Percentiles rank a stretch among this genome's conserved stretches.
These are phyloP conservation scores for Acacia acuminata DNA, from an alignment of 306 rosid genomes.

Conservation along the genomic window DNA sequence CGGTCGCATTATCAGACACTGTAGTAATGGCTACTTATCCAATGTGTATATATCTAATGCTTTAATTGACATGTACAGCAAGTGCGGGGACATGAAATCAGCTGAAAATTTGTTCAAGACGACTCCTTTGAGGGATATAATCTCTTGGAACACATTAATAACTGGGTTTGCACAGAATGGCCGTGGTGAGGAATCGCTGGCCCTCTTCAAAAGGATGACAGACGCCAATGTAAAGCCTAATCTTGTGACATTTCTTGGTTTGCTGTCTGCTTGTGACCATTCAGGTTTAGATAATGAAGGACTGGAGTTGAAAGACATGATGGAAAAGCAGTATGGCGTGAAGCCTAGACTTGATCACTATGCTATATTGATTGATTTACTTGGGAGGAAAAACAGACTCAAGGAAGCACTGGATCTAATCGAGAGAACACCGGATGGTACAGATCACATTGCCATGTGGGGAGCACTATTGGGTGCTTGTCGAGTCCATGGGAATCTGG, in stretches of 20 bases:
- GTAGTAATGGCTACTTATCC: conserved; percentile 33
- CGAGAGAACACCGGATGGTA: conserved; percentile 41
- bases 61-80: conserved; percentile 61
- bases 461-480: conserved; percentile 68
- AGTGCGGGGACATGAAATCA: conserved; percentile 60
- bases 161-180: conserved; percentile 62
- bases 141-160: conserved; percentile 59
- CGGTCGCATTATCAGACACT: conserved; percentile 44
- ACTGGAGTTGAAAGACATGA: conserved; percentile 42
- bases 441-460: conserved; percentile 54
- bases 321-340: conserved; percentile 48
- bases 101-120: conserved; percentile 50
- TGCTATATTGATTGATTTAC: conserved; percentile 62
- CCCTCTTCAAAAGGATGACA: conserved; percentile 52
- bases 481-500: conserved; percentile 55
- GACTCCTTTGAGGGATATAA: conserved; percentile 41
- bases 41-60: conserved; percentile 51
- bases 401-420: conserved; percentile 51
- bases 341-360: conserved; percentile 53
- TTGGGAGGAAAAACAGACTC: conserved; percentile 65
- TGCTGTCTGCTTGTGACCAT: conserved; percentile 62
- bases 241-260: conserved; percentile 61
- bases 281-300: conserved; percentile 58
- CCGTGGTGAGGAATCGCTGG: conserved; percentile 45
- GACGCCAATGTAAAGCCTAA: conserved; percentile 56